Percentiles rank a stretch among this genome's conserved stretches.
Evolutionary conservation across 2,329 filamentous ascomycete genomes (phyloP).

Genomic region (Shiraia sp.): DNA sequence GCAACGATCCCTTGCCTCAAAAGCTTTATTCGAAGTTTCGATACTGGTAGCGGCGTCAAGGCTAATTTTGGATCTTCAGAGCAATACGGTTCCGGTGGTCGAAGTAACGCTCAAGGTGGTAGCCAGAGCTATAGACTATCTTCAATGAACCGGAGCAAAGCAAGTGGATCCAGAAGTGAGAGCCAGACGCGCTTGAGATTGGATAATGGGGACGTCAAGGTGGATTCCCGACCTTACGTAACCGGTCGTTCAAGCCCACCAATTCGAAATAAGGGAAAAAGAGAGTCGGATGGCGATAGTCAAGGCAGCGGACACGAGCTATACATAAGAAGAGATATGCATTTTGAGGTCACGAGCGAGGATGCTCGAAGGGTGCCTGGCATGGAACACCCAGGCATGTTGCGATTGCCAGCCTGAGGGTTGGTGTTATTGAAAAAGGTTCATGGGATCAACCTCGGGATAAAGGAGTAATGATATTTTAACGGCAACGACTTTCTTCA

Average conservation of each 20-base stretch:
- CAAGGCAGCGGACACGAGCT: constrained; percentile 1
- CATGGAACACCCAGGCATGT: neutral
- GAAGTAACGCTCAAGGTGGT: neutral
- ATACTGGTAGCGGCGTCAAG: constrained; percentile 27
- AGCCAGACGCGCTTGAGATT: neutral
- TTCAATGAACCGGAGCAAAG: neutral
- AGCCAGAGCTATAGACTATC: constrained; percentile 2
- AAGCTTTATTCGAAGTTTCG: constrained; percentile 30
- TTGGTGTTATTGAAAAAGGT: no score
- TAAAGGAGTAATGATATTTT: no score
- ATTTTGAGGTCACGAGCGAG: constrained; percentile 3
- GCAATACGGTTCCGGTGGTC: constrained; percentile 5
- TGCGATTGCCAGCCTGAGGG: neutral
- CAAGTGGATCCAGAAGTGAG: neutral
- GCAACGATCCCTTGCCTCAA: constrained; percentile 34
- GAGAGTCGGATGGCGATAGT: constrained; percentile 1
- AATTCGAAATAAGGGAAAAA: neutral
- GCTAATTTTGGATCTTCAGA: constrained; percentile 16
- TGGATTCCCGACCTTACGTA: neutral
- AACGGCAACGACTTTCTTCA: no score
- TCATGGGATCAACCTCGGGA: no score
- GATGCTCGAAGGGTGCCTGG: constrained; percentile 1
- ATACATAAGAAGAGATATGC: constrained; percentile 2
- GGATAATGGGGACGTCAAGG: neutral
- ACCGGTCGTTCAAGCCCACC: neutral